Base-by-base conservation (phyloP, 345 rosid species). In the Clarkia xantiana region DNA sequence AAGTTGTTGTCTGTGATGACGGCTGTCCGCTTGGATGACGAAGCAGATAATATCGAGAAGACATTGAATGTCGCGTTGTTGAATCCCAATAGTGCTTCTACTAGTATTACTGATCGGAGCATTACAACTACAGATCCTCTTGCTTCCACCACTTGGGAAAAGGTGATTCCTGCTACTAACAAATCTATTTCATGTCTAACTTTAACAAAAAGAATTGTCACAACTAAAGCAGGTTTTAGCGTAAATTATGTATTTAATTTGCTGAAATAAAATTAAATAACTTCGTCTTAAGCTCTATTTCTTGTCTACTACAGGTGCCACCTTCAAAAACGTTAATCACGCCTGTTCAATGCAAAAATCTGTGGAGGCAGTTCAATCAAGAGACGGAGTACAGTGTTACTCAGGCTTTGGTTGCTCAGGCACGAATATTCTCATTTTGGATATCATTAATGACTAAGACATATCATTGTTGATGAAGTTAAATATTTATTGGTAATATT, bases 321-420 rank as follows among this genome's bases (percentile, higher is more conserved):
- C 44, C 80, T 0, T 65, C 85, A 18, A 81, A 73, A 75, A 84
- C 93, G 12, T 64, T 91, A 73, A 84, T 91, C 68, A 79, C 94
- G 18, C 98, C 96, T 43, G 90, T 86, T 44, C 89, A 81, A 67
- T 91, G 98, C 77, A 84, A 86, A 69, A 61, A 81, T 23, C 65
- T 91, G 76, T 91, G 98, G 98, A 78, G 96, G 70, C 96, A 86
- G 56, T 91, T 91, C 74, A 83, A 77, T 75, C 48, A 76, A 12
- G 96, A 91, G 75, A 91, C 98, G 23, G 94, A 86, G 69, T 81
- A 81, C 62, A 76, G 68, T 11, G 94, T 91, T 53, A 78, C 94
- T 54, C 96, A 86, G 64, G 98, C 98, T 62, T 73, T 86, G 62
- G 84, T 96, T 69, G 93, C 98, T 25, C 96, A 86, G 96, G 98